A percentile compares a stretch with the other conserved stretches of the same genome.
Evolutionary conservation across 2,329 filamentous ascomycete species (phyloP).

Genomic region (Alternaria incomplexa): DNA sequence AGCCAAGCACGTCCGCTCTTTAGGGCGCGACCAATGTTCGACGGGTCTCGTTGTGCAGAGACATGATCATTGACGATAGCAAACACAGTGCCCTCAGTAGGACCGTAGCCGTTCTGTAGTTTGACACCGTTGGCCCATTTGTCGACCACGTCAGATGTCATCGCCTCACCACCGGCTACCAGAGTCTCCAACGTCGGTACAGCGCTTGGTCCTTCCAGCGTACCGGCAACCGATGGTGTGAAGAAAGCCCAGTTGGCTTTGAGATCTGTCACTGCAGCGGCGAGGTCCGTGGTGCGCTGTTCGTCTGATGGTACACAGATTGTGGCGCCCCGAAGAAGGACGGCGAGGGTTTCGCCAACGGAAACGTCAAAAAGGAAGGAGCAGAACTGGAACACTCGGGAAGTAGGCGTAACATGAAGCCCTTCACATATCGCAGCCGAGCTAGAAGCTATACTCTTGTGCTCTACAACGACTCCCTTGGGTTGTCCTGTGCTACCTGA

Average conservation of each 20-base stretch:
- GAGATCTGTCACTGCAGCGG: conserved; percentile 41
- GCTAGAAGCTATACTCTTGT: conserved; percentile 35
- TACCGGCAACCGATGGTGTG: conserved; percentile 46
- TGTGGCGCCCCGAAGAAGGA: conserved; percentile 39
- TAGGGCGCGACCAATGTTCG: conserved; percentile 34
- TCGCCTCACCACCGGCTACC: conserved; percentile 35
- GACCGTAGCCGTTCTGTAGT: conserved; percentile 39
- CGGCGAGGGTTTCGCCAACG: conserved; percentile 42
- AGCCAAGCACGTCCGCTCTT: conserved; percentile 38
- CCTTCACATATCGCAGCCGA: conserved; percentile 37
- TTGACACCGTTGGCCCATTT: conserved; percentile 34
- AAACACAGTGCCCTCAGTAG: conserved; percentile 37
- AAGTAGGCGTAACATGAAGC: conserved; percentile 33
- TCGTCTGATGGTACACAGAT: conserved; percentile 46
- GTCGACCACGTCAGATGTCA: conserved; percentile 33
- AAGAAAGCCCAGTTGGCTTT: conserved; percentile 41
- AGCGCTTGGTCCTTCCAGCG: conserved; percentile 35
- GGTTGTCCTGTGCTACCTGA: conserved; percentile 43
- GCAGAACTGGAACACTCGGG: conserved; percentile 45
- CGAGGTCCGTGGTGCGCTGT: conserved; percentile 54
- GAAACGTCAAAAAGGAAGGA: conserved; percentile 45
- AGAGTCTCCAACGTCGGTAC: conserved; percentile 50
- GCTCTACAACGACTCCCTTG: conserved; percentile 42
- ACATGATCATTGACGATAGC: conserved; percentile 34
- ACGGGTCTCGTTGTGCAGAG: conserved; percentile 23